phyloP scores from a whole-genome alignment of 2,329 filamentous ascomycete genomes.

The Arthrobotrys entomopaga region DNA sequence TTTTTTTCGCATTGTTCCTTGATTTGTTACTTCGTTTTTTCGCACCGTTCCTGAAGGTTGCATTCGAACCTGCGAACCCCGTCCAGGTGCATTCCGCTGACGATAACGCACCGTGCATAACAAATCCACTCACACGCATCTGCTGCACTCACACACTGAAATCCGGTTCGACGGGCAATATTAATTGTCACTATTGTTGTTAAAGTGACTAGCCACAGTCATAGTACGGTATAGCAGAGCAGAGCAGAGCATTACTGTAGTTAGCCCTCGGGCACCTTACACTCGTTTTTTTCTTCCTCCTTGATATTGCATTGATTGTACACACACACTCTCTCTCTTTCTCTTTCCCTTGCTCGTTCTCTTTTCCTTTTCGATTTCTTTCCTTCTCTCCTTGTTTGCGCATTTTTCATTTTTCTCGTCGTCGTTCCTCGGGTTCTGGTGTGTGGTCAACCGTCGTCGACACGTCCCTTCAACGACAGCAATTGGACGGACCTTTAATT shows the following conservation, averaged over 20 bases:
- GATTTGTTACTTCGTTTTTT: neutral
- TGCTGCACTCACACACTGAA: slow-evolving; percentile 7
- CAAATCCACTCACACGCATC: neutral
- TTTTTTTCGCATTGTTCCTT: slow-evolving; percentile 24
- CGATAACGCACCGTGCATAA: slow-evolving; percentile 35
- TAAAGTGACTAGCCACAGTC: slow-evolving; percentile 9
- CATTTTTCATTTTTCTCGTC: slow-evolving; percentile 23
- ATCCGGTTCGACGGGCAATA: slow-evolving; percentile 29
- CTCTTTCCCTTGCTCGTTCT: slow-evolving; percentile 1
- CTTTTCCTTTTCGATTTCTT: slow-evolving; percentile 20
- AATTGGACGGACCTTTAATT: neutral
- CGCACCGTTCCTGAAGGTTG: slow-evolving; percentile 7
- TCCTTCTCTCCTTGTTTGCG: slow-evolving; percentile 20
- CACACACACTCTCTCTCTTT: neutral
- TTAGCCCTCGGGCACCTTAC: slow-evolving; percentile 51
- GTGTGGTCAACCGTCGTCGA: slow-evolving; percentile 39
- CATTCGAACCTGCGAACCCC: slow-evolving; percentile 26
- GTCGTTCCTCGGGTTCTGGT: slow-evolving; percentile 32
- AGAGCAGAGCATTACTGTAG: slow-evolving; percentile 17
- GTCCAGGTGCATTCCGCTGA: slow-evolving; percentile 45
- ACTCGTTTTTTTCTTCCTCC: slow-evolving; percentile 51
- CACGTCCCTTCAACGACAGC: slow-evolving; percentile 19
- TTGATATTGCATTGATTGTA: too few species aligned
- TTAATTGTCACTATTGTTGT: too few species aligned
- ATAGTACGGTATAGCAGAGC: neutral